A percentile compares a stretch with the other conserved stretches of the same genome.
Evolutionary conservation across 345 rosid genomes (phyloP).

Genomic region (Corchorus capsularis): DNA sequence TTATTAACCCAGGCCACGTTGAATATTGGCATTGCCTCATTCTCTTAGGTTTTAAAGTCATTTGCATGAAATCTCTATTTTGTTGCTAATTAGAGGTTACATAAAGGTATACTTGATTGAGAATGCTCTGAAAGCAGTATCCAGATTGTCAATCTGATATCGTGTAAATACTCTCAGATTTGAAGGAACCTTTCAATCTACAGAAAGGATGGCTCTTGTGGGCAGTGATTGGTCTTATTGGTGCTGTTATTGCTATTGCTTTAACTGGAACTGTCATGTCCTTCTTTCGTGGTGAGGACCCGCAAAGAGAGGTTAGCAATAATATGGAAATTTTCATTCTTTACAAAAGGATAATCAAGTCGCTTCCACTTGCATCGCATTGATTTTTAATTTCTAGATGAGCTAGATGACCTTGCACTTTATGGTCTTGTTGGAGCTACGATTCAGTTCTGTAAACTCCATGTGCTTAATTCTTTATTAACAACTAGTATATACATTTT

Average conservation of each 20-base stretch:
- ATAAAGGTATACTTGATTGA: background rate
- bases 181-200: slow-evolving; percentile 67
- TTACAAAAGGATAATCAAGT: slow-evolving; percentile 4
- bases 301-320: slow-evolving; percentile 65
- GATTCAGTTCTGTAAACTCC: slow-evolving; percentile 3
- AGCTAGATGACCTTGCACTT: background rate
- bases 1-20: background rate
- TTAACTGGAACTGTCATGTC: slow-evolving; percentile 51
- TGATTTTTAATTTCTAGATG: background rate
- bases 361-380: background rate
- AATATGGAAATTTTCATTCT: background rate
- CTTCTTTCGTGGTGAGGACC: slow-evolving; percentile 48
- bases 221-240: slow-evolving; percentile 61
- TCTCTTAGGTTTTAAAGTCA: background rate
- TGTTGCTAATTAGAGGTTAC: background rate
- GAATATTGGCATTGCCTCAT: background rate
- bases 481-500: slow-evolving; percentile 6
- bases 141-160: slow-evolving; percentile 1
- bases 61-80: background rate
- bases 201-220: slow-evolving; percentile 69
- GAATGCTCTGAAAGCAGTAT: background rate
- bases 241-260: slow-evolving; percentile 49
- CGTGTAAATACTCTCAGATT: slow-evolving; percentile 40
- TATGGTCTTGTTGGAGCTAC: slow-evolving; percentile 7
- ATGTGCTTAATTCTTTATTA: background rate